phyloP scores from a whole-genome alignment of 805 yeast species.

The Huiozyma sinensis region DNA sequence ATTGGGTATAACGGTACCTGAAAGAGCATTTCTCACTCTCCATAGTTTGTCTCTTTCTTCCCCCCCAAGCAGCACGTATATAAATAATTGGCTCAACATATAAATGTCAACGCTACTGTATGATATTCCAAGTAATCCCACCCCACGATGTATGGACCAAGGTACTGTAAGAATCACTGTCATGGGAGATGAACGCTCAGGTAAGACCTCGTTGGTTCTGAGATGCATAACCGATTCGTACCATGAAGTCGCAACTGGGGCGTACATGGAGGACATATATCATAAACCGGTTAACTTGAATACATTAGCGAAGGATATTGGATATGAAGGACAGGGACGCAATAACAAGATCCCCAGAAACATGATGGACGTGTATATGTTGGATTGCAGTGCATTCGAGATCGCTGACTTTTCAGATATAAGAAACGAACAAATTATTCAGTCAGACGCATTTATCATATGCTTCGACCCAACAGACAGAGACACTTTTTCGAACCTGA shows the following conservation, averaged over 20 bases:
- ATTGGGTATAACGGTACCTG: too few species aligned
- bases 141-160: slow-evolving; percentile 14
- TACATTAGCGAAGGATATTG: background rate
- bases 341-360: slow-evolving; percentile 1
- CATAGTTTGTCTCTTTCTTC: too few species aligned
- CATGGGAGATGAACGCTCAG: slow-evolving; percentile 17
- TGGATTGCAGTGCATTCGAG: slow-evolving; percentile 15
- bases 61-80: too few species aligned
- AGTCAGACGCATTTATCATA: slow-evolving; percentile 23
- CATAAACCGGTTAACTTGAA: slow-evolving; percentile 5
- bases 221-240: slow-evolving; percentile 14
- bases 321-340: too few species aligned
- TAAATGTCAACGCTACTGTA: slow-evolving; percentile 2
- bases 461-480: slow-evolving; percentile 18
- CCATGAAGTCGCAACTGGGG: slow-evolving; percentile 2
- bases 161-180: slow-evolving; percentile 15
- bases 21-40: too few species aligned
- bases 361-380: slow-evolving; percentile 13
- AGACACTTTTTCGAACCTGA: slow-evolving; percentile 14
- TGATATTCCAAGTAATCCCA: slow-evolving; percentile 3
- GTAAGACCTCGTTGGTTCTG: slow-evolving; percentile 19
- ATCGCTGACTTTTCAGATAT: slow-evolving; percentile 17
- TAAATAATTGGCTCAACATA: too few species aligned
- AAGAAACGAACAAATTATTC: slow-evolving; percentile 16
- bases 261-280: slow-evolving; percentile 12